Percentiles rank a stretch among this genome's conserved stretches.
Conservation (phyloP, 176 grass and related monocot species). For the Cenchrus purpureus region DNA sequence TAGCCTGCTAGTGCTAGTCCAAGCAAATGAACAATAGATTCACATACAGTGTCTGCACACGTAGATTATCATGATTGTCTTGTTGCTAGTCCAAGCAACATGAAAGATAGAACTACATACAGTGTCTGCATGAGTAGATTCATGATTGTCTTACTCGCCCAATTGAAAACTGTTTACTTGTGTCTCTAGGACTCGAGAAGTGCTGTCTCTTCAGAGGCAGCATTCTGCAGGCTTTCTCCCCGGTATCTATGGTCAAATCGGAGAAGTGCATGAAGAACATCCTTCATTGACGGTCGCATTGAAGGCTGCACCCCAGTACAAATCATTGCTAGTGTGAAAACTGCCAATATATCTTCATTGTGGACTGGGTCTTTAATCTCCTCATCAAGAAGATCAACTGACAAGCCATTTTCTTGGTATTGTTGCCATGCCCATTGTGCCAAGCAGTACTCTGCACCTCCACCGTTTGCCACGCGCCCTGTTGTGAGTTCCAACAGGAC, state of each 20-base stretch:
- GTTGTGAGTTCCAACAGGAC: conserved; percentile 72
- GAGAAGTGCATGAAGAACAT: conserved; percentile 46
- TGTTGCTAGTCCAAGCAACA: background rate
- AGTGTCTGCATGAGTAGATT: background rate
- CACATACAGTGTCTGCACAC: background rate
- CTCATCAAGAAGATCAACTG: conserved; percentile 45
- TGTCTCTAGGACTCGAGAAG: conserved; percentile 31
- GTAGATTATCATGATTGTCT: background rate
- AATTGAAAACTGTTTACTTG: background rate
- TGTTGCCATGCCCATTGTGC: conserved; percentile 56
- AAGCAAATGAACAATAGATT: background rate
- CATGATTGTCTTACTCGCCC: background rate
- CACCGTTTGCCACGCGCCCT: conserved; percentile 52
- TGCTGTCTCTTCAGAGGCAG: conserved; percentile 19
- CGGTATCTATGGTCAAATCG: conserved; percentile 10
- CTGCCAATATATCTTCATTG: conserved; percentile 47
- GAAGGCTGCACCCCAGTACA: conserved; percentile 54
- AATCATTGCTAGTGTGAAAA: conserved; percentile 57
- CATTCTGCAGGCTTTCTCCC: background rate
- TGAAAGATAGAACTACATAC: too few species aligned
- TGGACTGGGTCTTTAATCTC: conserved; percentile 46
- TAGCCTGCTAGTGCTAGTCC: background rate
- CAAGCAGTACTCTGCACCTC: conserved; percentile 49
- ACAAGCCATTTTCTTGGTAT: conserved; percentile 32
- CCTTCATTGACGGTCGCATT: conserved; percentile 62